phyloP scores from a whole-genome alignment of 352 stramenopile species.

The Albugo candida region DNA sequence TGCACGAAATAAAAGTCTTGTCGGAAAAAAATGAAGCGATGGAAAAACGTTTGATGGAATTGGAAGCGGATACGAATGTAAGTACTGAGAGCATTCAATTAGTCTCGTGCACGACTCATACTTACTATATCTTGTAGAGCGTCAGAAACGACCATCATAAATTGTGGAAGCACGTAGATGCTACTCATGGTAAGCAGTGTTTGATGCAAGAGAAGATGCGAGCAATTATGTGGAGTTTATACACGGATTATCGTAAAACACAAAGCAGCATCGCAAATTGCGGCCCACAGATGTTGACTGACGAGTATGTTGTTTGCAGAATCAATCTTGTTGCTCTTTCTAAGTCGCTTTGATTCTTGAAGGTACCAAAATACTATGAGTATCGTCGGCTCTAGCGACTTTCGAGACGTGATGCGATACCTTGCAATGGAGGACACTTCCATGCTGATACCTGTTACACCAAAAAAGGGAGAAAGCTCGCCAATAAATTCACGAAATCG shows the following conservation, averaged over 20 bases:
- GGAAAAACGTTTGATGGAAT: conserved; percentile 66
- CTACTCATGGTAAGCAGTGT: conserved; percentile 69
- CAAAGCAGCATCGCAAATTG: conserved; percentile 47
- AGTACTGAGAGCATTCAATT: background rate
- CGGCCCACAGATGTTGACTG: conserved; percentile 33
- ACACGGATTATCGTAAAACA: conserved; percentile 75
- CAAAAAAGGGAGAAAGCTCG: conserved; percentile 15
- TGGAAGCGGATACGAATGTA: conserved; percentile 75
- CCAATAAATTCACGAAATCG: conserved; percentile 30
- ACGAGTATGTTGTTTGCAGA: conserved; percentile 46
- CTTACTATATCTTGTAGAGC: conserved; percentile 19
- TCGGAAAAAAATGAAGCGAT: conserved; percentile 57
- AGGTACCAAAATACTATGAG: conserved; percentile 48
- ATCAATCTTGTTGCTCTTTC: conserved; percentile 7
- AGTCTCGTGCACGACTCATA: background rate
- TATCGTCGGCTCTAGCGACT: conserved; percentile 62
- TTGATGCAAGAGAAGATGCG: conserved; percentile 83
- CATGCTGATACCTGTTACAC: conserved; percentile 32
- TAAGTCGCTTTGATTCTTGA: conserved; percentile 20
- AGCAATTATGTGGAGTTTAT: conserved; percentile 82
- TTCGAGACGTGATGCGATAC: conserved; percentile 63
- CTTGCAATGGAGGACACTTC: conserved; percentile 68
- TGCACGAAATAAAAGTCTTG: conserved; percentile 72
- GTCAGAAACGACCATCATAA: conserved; percentile 74
- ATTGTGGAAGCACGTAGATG: conserved; percentile 72